A percentile compares a stretch with the other conserved stretches of the same genome.
Conservation (phyloP, 805 yeast genomes). For the Wickerhamomyces bisporus region DNA sequence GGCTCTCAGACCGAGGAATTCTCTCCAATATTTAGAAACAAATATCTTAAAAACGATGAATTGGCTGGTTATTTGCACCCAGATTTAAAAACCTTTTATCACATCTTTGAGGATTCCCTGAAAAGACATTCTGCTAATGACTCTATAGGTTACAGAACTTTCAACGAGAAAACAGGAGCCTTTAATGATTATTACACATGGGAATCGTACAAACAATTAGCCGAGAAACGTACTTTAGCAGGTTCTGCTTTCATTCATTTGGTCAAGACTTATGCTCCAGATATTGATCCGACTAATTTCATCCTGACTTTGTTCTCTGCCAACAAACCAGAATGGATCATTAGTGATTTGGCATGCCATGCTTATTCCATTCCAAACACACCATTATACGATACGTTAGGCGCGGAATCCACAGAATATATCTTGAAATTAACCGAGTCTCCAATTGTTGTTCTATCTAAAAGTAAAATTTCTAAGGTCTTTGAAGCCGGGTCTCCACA, state of each 20-base stretch:
- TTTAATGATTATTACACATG: constrained; percentile 39
- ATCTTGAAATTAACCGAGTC: constrained; percentile 57
- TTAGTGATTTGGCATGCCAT: constrained; percentile 64
- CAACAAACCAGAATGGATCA: constrained; percentile 63
- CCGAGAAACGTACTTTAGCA: constrained; percentile 37
- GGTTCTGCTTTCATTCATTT: constrained; percentile 52
- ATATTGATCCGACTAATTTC: constrained; percentile 33
- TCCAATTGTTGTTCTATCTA: constrained; percentile 55
- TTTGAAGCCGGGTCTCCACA: constrained; percentile 40
- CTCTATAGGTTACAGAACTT: constrained; percentile 42
- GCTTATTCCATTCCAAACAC: constrained; percentile 52
- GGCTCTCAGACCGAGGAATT: constrained; percentile 33
- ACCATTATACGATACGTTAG: constrained; percentile 52
- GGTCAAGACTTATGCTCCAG: constrained; percentile 33
- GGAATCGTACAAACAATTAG: constrained; percentile 38
- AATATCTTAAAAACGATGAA: constrained; percentile 23
- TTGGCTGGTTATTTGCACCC: constrained; percentile 38
- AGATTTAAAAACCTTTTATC: constrained; percentile 38
- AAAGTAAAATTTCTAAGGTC: constrained; percentile 43
- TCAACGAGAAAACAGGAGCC: constrained; percentile 27
- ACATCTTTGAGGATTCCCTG: constrained; percentile 38
- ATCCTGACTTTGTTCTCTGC: constrained; percentile 51
- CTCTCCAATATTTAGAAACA: constrained; percentile 49
- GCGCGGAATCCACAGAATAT: constrained; percentile 56
- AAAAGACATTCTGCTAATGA: constrained; percentile 30